Conservation (phyloP, 169 alveolate genomes). For the Theileria equi region DNA sequence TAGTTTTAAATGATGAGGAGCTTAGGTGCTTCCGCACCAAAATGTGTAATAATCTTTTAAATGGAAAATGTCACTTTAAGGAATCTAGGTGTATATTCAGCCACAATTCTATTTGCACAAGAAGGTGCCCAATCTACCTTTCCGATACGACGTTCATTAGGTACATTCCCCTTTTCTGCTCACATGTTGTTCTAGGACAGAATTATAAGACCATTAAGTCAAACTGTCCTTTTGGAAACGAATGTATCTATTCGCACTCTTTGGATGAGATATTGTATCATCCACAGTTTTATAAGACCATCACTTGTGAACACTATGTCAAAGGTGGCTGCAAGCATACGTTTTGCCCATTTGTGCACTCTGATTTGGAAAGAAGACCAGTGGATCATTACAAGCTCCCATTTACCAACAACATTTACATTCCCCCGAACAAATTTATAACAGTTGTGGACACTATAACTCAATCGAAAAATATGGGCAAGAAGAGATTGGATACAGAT, state of each 20-base stretch:
- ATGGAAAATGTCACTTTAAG: conserved; percentile 74
- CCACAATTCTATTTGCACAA: conserved; percentile 79
- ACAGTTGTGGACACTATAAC: conserved; percentile 64
- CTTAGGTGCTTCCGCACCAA: conserved; percentile 84
- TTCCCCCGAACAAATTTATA: conserved; percentile 64
- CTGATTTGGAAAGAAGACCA: conserved; percentile 74
- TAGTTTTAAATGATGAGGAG: conserved; percentile 75
- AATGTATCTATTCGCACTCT: conserved; percentile 86
- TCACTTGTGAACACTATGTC: conserved; percentile 72
- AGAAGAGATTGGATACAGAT: conserved; percentile 13
- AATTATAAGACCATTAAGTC: conserved; percentile 68
- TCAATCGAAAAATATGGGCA: conserved; percentile 22
- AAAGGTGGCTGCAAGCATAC: conserved; percentile 77
- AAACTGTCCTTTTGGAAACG: conserved; percentile 79
- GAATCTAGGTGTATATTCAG: conserved; percentile 81
- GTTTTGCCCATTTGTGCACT: conserved; percentile 82
- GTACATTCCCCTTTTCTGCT: conserved; percentile 81
- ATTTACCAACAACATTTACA: conserved; percentile 70
- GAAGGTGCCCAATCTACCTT: conserved; percentile 82
- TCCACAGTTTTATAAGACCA: conserved; percentile 84
- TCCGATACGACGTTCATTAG: conserved; percentile 74
- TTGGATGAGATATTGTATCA: conserved; percentile 85
- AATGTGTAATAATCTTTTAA: conserved; percentile 71
- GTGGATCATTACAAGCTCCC: conserved; percentile 75
- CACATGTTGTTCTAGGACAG: conserved; percentile 69